A percentile compares a stretch with the other conserved stretches of the same genome.
Conservation (phyloP, 768 basidiomycete genomes). For the Trametes meyenii region DNA sequence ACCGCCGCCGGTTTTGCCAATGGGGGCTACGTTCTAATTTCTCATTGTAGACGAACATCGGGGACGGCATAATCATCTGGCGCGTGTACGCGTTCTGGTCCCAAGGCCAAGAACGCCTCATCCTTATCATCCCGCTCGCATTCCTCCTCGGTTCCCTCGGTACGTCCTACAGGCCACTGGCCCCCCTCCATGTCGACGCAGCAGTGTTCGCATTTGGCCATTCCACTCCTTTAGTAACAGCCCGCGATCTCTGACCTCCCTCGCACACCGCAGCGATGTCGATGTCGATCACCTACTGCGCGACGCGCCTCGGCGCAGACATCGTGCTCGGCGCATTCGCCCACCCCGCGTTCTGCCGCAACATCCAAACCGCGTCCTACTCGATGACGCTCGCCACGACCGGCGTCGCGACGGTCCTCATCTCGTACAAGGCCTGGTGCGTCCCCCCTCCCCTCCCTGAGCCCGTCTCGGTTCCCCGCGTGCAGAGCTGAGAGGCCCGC, state of each 20-base stretch:
- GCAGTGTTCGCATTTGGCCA: not conserved
- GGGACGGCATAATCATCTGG: constrained; percentile 29
- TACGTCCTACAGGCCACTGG: constrained; percentile 1
- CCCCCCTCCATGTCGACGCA: too few relatives aligned
- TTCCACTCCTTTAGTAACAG: not conserved
- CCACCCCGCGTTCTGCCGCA: constrained; percentile 26
- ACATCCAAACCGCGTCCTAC: constrained; percentile 29
- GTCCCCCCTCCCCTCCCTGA: too few relatives aligned
- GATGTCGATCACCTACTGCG: constrained; percentile 26
- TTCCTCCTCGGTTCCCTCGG: constrained; percentile 24
- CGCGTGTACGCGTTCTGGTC: constrained; percentile 28
- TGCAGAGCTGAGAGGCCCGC: not conserved
- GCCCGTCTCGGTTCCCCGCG: too few relatives aligned
- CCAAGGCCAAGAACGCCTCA: constrained; percentile 14
- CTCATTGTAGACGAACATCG: constrained; percentile 23
- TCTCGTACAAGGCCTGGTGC: constrained; percentile 27
- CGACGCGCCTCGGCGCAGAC: constrained; percentile 18
- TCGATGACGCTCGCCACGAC: constrained; percentile 25
- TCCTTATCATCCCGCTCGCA: constrained; percentile 21
- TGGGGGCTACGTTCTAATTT: not conserved
- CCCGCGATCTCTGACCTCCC: not conserved
- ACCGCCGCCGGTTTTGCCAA: not conserved
- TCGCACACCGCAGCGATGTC: constrained; percentile 16
- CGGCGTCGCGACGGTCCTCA: constrained; percentile 24
- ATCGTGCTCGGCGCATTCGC: constrained; percentile 24